phyloP scores from a whole-genome alignment of 2,329 filamentous ascomycete species.

The Aspergillus sergii region DNA sequence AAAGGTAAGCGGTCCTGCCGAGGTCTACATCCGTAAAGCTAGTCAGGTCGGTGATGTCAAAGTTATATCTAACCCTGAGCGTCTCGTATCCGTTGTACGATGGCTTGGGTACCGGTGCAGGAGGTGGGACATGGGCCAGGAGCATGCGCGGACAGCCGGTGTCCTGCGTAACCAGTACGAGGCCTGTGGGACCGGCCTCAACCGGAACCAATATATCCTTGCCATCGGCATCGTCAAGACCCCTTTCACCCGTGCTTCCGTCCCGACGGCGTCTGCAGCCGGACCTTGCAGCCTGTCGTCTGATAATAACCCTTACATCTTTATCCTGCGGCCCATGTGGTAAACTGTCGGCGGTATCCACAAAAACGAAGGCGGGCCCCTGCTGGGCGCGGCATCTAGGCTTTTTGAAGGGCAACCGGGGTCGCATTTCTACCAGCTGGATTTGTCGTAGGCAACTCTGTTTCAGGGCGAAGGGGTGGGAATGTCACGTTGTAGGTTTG shows the following conservation, averaged over 20 bases:
- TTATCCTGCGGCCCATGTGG: background rate
- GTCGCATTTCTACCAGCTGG: too few species aligned
- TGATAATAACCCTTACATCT: background rate
- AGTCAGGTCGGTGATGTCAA: constrained; percentile 2
- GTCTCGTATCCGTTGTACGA: constrained; percentile 2
- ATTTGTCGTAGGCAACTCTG: too few species aligned
- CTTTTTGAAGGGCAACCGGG: too few species aligned
- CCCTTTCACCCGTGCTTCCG: background rate
- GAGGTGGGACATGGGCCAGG: background rate
- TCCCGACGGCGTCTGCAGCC: background rate
- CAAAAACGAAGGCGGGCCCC: too few species aligned
- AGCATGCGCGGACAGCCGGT: background rate
- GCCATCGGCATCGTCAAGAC: background rate
- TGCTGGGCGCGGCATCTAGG: too few species aligned
- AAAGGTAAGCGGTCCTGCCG: background rate
- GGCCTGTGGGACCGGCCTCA: background rate
- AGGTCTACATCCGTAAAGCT: constrained; percentile 7
- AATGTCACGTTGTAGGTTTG: too few species aligned
- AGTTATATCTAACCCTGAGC: background rate
- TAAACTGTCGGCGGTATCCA: background rate
- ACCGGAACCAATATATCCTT: background rate
- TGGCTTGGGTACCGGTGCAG: background rate
- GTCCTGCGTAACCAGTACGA: background rate
- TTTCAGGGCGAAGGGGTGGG: too few species aligned
- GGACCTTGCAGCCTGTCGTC: constrained; percentile 1